These are phyloP conservation scores for Salix koriyanagi DNA, from an alignment of 345 rosid genomes.

Conservation along the genomic window DNA sequence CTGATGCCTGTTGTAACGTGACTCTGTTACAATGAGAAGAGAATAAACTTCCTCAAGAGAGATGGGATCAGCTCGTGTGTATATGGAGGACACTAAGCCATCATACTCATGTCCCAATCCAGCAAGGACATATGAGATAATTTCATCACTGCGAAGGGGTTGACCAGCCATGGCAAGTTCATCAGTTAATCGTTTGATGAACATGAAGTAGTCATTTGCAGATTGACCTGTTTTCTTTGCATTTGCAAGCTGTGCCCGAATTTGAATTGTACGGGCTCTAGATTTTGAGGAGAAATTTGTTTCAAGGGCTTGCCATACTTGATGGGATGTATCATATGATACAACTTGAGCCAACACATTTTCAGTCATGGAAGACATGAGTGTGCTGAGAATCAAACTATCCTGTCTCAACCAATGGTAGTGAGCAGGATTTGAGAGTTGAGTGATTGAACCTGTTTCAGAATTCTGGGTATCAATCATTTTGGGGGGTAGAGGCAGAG, in stretches of 20 bases:
- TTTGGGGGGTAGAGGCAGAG: background rate
- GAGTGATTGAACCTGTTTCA: background rate
- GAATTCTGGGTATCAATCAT: no score
- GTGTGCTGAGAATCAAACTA: background rate
- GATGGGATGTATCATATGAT: background rate
- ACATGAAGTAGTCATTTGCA: no score
- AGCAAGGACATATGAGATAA: no score
- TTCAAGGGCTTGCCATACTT: background rate
- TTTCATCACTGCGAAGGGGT: background rate
- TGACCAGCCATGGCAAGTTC: background rate
- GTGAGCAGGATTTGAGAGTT: no score
- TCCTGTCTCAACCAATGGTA: background rate
- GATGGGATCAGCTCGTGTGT: accelerated
- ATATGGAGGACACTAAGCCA: background rate
- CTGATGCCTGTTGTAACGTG: accelerated
- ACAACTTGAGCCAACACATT: background rate
- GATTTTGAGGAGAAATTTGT: background rate
- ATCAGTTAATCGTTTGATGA: no score
- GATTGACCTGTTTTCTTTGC: background rate
- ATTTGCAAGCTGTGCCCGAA: background rate
- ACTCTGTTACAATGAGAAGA: background rate
- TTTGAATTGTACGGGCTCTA: accelerated
- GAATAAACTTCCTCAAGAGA: background rate
- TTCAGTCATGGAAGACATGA: background rate
- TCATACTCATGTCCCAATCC: background rate